Percentiles rank a stretch among this genome's conserved stretches.
Evolutionary conservation across 2,329 filamentous ascomycete species (phyloP).

Genomic region (Botryotinia convoluta): DNA sequence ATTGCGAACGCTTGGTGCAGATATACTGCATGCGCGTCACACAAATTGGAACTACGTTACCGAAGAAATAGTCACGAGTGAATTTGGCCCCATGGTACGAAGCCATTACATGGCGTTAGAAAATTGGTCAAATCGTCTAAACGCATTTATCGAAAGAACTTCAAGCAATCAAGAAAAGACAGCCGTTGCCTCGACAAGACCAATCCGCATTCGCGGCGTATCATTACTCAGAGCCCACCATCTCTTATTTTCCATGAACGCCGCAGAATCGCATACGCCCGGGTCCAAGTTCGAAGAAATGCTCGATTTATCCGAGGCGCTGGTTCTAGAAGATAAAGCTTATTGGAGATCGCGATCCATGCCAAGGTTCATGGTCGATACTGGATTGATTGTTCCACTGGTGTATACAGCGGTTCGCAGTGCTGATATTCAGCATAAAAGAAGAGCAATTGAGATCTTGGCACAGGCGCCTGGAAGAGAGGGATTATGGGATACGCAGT

Average conservation of each 20-base stretch:
- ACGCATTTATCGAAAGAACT: conserved; percentile 21
- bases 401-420: conserved; percentile 30
- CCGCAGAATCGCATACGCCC: conserved; percentile 21
- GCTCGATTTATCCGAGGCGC: conserved; percentile 27
- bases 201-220: conserved; percentile 46
- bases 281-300: conserved; percentile 31
- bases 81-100: conserved; percentile 51
- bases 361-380: conserved; percentile 18
- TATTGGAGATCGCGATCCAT: conserved; percentile 2
- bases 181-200: not conserved
- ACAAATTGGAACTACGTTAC: conserved; percentile 16
- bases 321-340: conserved; percentile 17
- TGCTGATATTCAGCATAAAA: conserved; percentile 21
- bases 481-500: conserved; percentile 35
- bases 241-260: conserved; percentile 29
- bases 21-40: conserved; percentile 54
- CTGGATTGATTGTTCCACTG: conserved; percentile 33
- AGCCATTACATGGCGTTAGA: conserved; percentile 48
- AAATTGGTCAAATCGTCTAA: conserved; percentile 28
- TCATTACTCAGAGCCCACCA: conserved; percentile 41
- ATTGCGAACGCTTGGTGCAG: conserved; percentile 54
- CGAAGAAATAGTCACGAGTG: conserved; percentile 40
- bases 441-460: conserved; percentile 29
- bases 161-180: not conserved
- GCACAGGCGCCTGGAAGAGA: conserved; percentile 29